These are phyloP conservation scores for Mycotypha africana DNA, from an alignment of 371 early-diverging fungal genomes.

Conservation along the genomic window DNA sequence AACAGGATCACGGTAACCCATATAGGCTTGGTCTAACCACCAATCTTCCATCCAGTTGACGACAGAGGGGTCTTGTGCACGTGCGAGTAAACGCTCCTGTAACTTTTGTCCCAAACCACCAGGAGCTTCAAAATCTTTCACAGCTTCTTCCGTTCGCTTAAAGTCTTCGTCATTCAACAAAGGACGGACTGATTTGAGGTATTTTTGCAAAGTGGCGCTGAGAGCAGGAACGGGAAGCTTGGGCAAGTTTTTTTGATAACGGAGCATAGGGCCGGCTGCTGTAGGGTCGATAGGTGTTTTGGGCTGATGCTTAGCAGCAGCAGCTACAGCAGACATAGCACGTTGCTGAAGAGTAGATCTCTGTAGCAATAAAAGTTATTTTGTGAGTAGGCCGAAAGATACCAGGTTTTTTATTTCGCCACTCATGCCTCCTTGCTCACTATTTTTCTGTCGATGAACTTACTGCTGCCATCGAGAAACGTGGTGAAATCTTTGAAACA, in stretches of 20 bases:
- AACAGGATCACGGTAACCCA: slow-evolving; percentile 95
- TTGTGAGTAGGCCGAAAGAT: no score
- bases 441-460: slow-evolving; percentile 4
- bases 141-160: slow-evolving; percentile 62
- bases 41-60: slow-evolving; percentile 93
- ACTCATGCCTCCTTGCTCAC: not conserved
- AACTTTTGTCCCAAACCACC: slow-evolving; percentile 79
- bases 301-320: slow-evolving; percentile 17
- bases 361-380: no score
- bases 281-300: slow-evolving; percentile 42
- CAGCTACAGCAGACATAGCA: slow-evolving; percentile 9
- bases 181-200: slow-evolving; percentile 74
- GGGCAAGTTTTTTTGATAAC: slow-evolving; percentile 67
- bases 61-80: slow-evolving; percentile 54
- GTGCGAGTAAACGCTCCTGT: slow-evolving; percentile 75
- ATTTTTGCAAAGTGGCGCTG: slow-evolving; percentile 72
- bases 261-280: slow-evolving; percentile 55
- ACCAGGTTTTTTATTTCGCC: no score
- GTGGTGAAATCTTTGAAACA: slow-evolving; percentile 8
- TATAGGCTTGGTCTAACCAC: slow-evolving; percentile 92
- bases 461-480: slow-evolving; percentile 16
- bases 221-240: slow-evolving; percentile 89
- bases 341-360: no score
- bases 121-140: slow-evolving; percentile 72
- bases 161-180: slow-evolving; percentile 70